Conservation (phyloP, 2,329 filamentous ascomycete genomes). For the Exophiala oligosperma region DNA sequence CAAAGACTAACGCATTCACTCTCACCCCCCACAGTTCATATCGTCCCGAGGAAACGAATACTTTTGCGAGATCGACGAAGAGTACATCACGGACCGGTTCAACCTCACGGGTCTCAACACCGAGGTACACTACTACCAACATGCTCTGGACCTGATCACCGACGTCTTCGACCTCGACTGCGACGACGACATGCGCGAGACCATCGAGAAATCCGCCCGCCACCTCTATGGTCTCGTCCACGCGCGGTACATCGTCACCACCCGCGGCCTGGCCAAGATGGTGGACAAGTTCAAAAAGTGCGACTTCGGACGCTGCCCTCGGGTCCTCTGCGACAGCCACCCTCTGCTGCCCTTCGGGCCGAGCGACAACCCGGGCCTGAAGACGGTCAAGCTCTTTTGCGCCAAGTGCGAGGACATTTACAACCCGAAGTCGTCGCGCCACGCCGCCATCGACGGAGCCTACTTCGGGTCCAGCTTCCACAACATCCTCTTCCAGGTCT, state of each 20-base stretch:
- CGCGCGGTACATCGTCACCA: constrained; percentile 95
- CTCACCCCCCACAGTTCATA: constrained; percentile 72
- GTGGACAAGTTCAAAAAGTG: constrained; percentile 99
- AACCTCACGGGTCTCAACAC: constrained; percentile 96
- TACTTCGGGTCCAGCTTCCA: constrained; percentile 99
- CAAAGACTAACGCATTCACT: neutral
- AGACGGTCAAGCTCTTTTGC: constrained; percentile 96
- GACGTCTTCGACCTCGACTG: constrained; percentile 99
- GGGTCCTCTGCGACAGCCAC: constrained; percentile 91
- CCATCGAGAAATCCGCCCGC: constrained; percentile 94
- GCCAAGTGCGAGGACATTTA: constrained; percentile 97
- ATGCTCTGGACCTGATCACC: constrained; percentile 94
- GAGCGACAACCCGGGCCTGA: constrained; percentile 81
- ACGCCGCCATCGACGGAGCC: constrained; percentile 92
- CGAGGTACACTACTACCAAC: constrained; percentile 98
- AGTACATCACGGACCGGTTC: constrained; percentile 97
- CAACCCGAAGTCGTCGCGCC: constrained; percentile 95
- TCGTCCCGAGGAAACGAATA: constrained; percentile 97
- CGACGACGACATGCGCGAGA: constrained; percentile 96
- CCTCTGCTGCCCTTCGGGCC: constrained; percentile 93
- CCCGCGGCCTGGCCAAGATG: constrained; percentile 92
- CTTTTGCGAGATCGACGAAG: constrained; percentile 99
- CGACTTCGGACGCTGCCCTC: constrained; percentile 96
- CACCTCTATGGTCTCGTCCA: constrained; percentile 96
- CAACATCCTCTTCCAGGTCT: constrained; percentile 98